A percentile compares a stretch with the other conserved stretches of the same genome.
Evolutionary conservation across 371 early-diverging fungal genomes (phyloP).

Genomic region (Nematocida sp.): DNA sequence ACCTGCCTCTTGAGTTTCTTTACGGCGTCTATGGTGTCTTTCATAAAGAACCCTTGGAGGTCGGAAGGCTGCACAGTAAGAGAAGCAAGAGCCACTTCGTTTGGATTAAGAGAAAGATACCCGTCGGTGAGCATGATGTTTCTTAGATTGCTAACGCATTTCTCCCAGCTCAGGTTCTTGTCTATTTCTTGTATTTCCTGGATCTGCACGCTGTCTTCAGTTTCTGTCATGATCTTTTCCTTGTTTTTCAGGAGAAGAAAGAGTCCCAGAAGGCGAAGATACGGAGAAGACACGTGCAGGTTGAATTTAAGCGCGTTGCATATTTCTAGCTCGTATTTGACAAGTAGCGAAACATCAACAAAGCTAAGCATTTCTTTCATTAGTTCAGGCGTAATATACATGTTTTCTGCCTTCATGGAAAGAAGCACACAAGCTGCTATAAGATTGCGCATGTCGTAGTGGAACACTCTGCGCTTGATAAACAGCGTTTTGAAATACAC

Average conservation of each 20-base stretch:
- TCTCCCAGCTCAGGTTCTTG: conserved; percentile 13
- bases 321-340: conserved; percentile 41
- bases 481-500: conserved; percentile 43
- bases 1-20: conserved; percentile 10
- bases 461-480: conserved; percentile 31
- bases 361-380: conserved; percentile 7
- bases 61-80: conserved; percentile 15
- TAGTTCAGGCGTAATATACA: conserved; percentile 19
- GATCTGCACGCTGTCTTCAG: conserved; percentile 8
- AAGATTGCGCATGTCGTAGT: conserved; percentile 45
- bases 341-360: conserved; percentile 15
- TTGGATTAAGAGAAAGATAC: conserved; percentile 40
- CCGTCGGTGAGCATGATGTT: conserved; percentile 39
- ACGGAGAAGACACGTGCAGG: conserved; percentile 38
- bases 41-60: conserved; percentile 45
- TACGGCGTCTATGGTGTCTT: conserved; percentile 29
- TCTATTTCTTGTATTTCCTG: conserved; percentile 44
- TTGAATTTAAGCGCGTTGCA: conserved; percentile 52
- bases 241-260: conserved; percentile 43
- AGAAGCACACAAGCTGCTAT: conserved; percentile 38
- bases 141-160: conserved; percentile 37
- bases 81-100: conserved; percentile 45
- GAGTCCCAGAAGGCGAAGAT: conserved; percentile 34
- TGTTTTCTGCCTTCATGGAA: conserved; percentile 47
- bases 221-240: conserved; percentile 1